A percentile compares a stretch with the other conserved stretches of the same genome.
Evolutionary conservation across 768 basidiomycete genomes (phyloP).

Genomic region (Suillus plorans): DNA sequence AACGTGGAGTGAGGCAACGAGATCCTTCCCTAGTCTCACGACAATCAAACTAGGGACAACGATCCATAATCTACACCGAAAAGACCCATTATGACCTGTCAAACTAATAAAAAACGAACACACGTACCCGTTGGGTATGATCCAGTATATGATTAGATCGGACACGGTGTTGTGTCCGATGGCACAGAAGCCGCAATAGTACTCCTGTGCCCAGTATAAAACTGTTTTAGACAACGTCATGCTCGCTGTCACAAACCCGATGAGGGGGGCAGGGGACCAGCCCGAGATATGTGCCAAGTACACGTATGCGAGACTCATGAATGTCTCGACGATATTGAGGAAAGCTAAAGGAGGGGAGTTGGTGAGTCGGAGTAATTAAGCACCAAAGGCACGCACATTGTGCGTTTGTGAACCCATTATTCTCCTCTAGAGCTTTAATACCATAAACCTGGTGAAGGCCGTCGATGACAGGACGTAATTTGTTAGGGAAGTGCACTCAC

Average conservation of each 20-base stretch:
- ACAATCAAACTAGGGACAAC: slow-evolving; percentile 65
- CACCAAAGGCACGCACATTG: slow-evolving; percentile 56
- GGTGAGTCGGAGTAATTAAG: not conserved
- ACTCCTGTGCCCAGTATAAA: slow-evolving; percentile 82
- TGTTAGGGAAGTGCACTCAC: slow-evolving; percentile 37
- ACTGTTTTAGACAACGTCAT: slow-evolving; percentile 87
- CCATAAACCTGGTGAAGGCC: slow-evolving; percentile 63
- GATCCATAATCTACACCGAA: slow-evolving; percentile 66
- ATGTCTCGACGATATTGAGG: slow-evolving; percentile 76
- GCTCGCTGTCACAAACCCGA: slow-evolving; percentile 71
- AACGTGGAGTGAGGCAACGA: slow-evolving; percentile 43
- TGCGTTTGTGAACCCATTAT: slow-evolving; percentile 82
- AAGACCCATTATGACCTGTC: not conserved
- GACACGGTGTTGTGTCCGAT: slow-evolving; percentile 68
- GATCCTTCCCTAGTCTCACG: slow-evolving; percentile 59
- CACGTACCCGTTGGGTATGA: slow-evolving; percentile 77
- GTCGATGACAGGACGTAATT: slow-evolving; percentile 1
- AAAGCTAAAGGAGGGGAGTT: slow-evolving; percentile 46
- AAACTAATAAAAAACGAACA: not conserved
- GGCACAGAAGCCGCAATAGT: slow-evolving; percentile 70
- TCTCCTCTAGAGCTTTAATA: slow-evolving; percentile 54
- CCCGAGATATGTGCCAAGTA: slow-evolving; percentile 65
- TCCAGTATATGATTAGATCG: slow-evolving; percentile 59
- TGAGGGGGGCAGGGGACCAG: slow-evolving; percentile 65
- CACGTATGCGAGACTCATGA: slow-evolving; percentile 72